Evolutionary conservation across 768 basidiomycete genomes (phyloP).

Genomic region (Hydnum rufescens): DNA sequence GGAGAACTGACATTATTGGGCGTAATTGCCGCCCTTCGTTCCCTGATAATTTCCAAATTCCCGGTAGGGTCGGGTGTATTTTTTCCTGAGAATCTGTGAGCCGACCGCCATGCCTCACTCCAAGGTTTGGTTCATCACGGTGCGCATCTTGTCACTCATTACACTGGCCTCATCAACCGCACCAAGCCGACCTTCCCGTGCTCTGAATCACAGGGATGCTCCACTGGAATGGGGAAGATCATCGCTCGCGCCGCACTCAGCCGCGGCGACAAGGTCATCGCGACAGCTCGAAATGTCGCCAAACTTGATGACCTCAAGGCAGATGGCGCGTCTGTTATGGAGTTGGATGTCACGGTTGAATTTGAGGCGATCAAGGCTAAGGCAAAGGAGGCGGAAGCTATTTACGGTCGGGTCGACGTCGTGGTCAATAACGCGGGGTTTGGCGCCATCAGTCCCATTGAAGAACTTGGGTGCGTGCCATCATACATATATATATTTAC

Average conservation of each 20-base stretch:
- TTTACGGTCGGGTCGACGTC: constrained; percentile 28
- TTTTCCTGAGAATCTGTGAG: too few relatives aligned
- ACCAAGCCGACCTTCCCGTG: background rate
- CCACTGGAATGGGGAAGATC: constrained; percentile 23
- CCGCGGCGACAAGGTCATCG: constrained; percentile 20
- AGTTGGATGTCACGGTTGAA: constrained; percentile 19
- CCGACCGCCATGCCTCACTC: too few relatives aligned
- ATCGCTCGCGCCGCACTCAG: constrained; percentile 16
- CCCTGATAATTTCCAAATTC: too few relatives aligned
- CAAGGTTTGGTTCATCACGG: constrained; percentile 1
- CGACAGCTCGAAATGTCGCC: constrained; percentile 17
- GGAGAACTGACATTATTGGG: too few relatives aligned
- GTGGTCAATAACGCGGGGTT: constrained; percentile 30
- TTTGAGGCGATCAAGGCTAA: constrained; percentile 19
- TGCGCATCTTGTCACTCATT: background rate
- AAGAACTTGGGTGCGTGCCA: constrained; percentile 15
- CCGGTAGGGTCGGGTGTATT: too few relatives aligned
- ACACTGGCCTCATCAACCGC: background rate
- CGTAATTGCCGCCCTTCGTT: too few relatives aligned
- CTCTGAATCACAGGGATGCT: constrained; percentile 4
- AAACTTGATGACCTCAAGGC: constrained; percentile 17
- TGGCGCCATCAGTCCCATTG: constrained; percentile 15
- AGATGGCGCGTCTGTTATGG: constrained; percentile 23
- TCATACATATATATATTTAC: background rate
- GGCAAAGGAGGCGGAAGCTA: constrained; percentile 20